Evolutionary conservation across 768 basidiomycete genomes (phyloP), one percentile per base, ranked within the genome.

Genomic region (Rubroboletus pulcherrimus): DNA sequence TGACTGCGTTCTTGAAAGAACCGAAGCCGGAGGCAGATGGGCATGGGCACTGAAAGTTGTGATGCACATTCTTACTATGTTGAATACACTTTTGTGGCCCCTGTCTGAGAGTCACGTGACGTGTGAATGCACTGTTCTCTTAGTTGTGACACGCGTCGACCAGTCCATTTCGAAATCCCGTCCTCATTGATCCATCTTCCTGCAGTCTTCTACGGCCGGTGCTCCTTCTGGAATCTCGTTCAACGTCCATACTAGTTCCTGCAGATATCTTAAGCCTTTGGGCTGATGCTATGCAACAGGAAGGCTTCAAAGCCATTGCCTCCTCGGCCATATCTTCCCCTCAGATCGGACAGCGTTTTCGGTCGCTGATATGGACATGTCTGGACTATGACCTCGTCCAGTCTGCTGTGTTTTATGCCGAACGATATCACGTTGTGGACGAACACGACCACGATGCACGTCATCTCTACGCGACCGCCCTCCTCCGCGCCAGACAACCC

Each of bases 371-470:
- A 65, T 92, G 91, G 90, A 83, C 84, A 63, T 91, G 85, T 73
- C 84, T 93, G 55, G 91, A 93, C 75, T 80, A 84, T 52, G 87
- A 88, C 64, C 83, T 93, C 43, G 77, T 81, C 63, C 82, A 80
- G 71, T 85, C 91, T 12, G 92, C 93, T 39, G 81, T 91, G 44
- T 96, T 96, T 76, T 90, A 90, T 74, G 91, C 92, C 35, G 93
- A 95, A 73, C 77, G 91, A 60, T 90, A 90, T 69, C 87, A 80
- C 68, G 81, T 84, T 39, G 73, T 90, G 70, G 85, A 89, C 71
- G 77, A 79, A 57, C 69, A 75, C 31, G 84, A 83, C 71, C 93
- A 95, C 68, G 86, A 90, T 66, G 84, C 91, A 61, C 82, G 89
- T 54, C 91, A 91, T 76, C 80, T 94, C 43, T 90, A 91, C 77